A percentile compares a stretch with the other conserved stretches of the same genome.
Evolutionary conservation across 176 grass and related monocot genomes (phyloP).

Genomic region (Oryza brachyantha): DNA sequence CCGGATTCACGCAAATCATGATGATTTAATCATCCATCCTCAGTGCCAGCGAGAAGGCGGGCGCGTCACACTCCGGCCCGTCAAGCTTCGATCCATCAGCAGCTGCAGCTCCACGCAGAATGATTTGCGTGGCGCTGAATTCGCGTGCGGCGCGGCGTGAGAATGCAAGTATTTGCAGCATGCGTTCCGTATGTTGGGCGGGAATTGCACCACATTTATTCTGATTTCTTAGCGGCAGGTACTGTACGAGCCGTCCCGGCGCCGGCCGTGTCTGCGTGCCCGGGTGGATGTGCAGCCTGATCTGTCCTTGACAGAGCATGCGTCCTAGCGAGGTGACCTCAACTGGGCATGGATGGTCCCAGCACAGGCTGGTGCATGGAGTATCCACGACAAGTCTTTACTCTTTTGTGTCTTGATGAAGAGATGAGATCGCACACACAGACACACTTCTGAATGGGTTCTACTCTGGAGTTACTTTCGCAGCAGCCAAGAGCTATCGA

Average conservation of each 20-base stretch:
- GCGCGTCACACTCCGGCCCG: neutral
- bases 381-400: neutral
- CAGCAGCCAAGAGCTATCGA: neutral
- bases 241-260: neutral
- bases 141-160: too few relatives aligned
- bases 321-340: neutral
- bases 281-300: neutral
- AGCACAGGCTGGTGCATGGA: neutral
- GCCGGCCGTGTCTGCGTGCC: neutral
- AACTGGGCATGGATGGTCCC: neutral
- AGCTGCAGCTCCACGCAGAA: too few relatives aligned
- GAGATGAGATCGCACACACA: neutral
- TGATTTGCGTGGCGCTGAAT: too few relatives aligned
- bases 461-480: neutral
- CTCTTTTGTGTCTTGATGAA: neutral
- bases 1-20: neutral
- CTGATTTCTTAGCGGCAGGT: neutral
- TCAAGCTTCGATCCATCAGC: neutral
- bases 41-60: neutral
- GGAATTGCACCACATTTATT: neutral
- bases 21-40: too few relatives aligned
- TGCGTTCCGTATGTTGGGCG: neutral
- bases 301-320: neutral
- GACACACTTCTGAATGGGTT: neutral
- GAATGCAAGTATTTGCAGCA: neutral